Conservation (phyloP, 805 yeast genomes). For the Cyberlindnera nakhonratchasimensis region DNA sequence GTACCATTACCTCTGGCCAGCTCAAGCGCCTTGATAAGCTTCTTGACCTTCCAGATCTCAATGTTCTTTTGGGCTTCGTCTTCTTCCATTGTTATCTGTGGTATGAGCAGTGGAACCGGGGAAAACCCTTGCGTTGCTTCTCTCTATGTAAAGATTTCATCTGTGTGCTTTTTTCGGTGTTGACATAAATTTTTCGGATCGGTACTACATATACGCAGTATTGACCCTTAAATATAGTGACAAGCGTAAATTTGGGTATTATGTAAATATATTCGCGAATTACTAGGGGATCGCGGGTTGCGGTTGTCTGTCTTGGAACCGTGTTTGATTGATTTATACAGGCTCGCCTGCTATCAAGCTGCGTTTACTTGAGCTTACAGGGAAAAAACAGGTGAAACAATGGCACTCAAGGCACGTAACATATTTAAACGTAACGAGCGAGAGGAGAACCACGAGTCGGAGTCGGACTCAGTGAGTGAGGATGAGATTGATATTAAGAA, state of each 20-base stretch:
- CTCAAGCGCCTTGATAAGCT: conserved; percentile 83
- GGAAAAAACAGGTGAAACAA: too few relatives aligned
- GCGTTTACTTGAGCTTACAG: too few relatives aligned
- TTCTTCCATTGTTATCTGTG: conserved; percentile 32
- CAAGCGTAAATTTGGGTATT: conserved; percentile 13
- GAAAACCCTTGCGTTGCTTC: neutral
- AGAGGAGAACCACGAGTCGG: conserved; percentile 28
- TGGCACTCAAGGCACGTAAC: conserved; percentile 27
- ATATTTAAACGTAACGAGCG: conserved; percentile 22
- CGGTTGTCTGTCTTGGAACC: neutral
- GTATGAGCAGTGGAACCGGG: neutral
- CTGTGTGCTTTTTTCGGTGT: neutral
- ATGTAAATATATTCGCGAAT: conserved; percentile 1
- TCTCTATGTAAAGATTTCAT: neutral
- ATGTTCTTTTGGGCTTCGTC: conserved; percentile 91
- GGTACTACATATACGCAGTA: conserved; percentile 10
- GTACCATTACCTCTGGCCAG: conserved; percentile 98
- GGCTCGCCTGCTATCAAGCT: too few relatives aligned
- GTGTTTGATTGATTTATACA: too few relatives aligned
- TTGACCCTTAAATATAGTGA: neutral
- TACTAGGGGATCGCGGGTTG: neutral
- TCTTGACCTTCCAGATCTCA: conserved; percentile 98
- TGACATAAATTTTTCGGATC: conserved; percentile 5
- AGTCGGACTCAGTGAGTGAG: conserved; percentile 44
- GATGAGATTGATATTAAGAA: conserved; percentile 38